Base-by-base conservation (phyloP, 495 filamentous ascomycete species). In the Talaromyces stipitatus region DNA sequence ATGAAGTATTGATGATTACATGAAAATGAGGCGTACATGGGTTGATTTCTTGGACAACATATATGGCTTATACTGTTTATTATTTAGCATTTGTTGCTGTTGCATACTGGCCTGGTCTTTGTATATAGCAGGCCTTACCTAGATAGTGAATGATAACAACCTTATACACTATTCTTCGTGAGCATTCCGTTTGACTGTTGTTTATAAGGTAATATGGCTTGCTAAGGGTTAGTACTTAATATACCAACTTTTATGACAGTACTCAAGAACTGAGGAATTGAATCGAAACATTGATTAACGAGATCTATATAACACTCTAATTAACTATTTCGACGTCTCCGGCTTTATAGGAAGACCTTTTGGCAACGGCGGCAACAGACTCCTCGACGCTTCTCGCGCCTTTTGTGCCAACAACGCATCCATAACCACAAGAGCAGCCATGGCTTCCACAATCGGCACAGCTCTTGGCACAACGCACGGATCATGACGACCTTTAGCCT, bases 401-500 rank as follows among this genome's bases (percentile, higher is more conserved):
- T 88, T 85, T 78, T 98, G 92, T 51, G 88, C 86, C 75, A 95
- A 75, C 56, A 95, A 71, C n/a, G 90, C 86, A 74, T 98, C 94
- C 78, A 96, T 92, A 27, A 98, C 72, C 9, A 92, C 89, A 56
- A 97, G 72, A 11, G 91, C 83, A 8, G 92, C 89, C 94, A 98
- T 98, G 33, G 91, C 85, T 76, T 98, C 94, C 5, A 98, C 92
- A 54, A 98, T 97, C 26, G 92, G 92, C 32, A 98, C 86, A 11
- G 94, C 94, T 45, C 94, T 81, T 14, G 94, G 94, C 1, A 96
- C 90, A 7, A 97, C 94, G 66, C 92, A 96, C 16, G 94, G 94
- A 66, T 98, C 94, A 68, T 98, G 94, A 50, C 94, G 79, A 7
- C 94, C 94, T 80, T 97, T 98, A 38, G 94, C 94, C 56, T 91